Conservation (phyloP, 257 asterid genomes). For the Penstemon eatonii region DNA sequence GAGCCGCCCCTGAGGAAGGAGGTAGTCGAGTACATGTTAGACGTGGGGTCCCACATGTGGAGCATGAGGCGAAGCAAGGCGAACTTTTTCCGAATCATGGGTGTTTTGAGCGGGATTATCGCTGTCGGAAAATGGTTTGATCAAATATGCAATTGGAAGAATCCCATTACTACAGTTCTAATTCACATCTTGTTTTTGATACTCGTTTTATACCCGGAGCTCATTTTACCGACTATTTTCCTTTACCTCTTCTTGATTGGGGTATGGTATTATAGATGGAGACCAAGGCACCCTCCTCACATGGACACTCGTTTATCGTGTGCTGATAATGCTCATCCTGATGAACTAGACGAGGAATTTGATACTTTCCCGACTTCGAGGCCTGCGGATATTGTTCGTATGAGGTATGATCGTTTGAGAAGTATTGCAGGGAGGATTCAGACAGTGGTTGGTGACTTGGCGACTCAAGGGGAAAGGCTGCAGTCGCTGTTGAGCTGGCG, state of each 20-base stretch:
- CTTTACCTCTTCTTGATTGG: conserved; percentile 65
- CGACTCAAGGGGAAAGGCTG: conserved; percentile 80
- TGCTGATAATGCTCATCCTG: conserved; percentile 62
- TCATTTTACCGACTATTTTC: conserved; percentile 61
- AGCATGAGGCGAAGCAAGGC: conserved; percentile 84
- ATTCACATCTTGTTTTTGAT: conserved; percentile 65
- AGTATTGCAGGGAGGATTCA: conserved; percentile 74
- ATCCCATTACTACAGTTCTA: conserved; percentile 65
- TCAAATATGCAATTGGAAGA: conserved; percentile 73
- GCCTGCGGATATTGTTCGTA: conserved; percentile 51
- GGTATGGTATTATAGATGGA: conserved; percentile 71
- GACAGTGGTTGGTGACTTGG: conserved; percentile 74
- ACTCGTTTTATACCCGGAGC: conserved; percentile 66
- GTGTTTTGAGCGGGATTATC: conserved; percentile 54
- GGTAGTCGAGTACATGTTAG: conserved; percentile 77
- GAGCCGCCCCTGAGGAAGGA: conserved; percentile 82
- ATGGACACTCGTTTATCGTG: conserved; percentile 72
- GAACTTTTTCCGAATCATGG: conserved; percentile 63
- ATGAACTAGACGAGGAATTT: conserved; percentile 68
- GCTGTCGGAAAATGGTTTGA: conserved; percentile 70
- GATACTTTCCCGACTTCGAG: conserved; percentile 69
- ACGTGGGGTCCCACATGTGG: conserved; percentile 77
- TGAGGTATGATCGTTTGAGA: conserved; percentile 73
- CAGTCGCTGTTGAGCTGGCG: conserved; percentile 76
- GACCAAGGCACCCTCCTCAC: conserved; percentile 73